Evolutionary conservation across 2,329 filamentous ascomycete genomes (phyloP).

Genomic region (Huntiella bhutanensis): DNA sequence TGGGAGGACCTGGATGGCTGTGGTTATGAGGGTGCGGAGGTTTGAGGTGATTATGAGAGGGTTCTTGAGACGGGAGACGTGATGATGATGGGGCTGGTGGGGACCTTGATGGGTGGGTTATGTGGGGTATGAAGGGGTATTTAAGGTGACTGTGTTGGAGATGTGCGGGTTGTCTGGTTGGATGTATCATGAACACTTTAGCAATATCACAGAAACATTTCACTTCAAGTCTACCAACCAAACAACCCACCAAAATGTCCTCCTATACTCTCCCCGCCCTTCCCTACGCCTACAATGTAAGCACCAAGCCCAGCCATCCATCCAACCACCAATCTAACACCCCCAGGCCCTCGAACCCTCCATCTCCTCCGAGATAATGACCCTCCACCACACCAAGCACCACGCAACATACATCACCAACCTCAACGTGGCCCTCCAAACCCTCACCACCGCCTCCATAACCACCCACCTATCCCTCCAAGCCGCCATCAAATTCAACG

Average conservation of each 20-base stretch:
- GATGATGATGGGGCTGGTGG: neutral
- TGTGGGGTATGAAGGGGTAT: neutral
- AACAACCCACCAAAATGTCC: conserved; percentile 1
- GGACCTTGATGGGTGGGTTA: neutral
- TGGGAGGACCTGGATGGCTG: conserved; percentile 7
- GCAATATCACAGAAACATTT: no score
- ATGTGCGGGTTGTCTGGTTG: no score
- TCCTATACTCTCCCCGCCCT: conserved; percentile 42
- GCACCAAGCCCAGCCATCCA: conserved; percentile 15
- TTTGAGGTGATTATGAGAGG: neutral
- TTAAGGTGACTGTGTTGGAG: no score
- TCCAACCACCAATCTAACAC: neutral
- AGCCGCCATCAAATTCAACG: conserved; percentile 65
- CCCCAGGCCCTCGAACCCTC: conserved; percentile 48
- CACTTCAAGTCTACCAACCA: neutral
- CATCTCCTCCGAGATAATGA: conserved; percentile 65
- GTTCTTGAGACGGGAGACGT: neutral
- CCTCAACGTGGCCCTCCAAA: conserved; percentile 46
- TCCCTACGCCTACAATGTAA: conserved; percentile 52
- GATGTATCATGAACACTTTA: no score
- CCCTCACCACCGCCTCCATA: conserved; percentile 36
- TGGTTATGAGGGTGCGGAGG: neutral
- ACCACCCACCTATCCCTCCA: conserved; percentile 47
- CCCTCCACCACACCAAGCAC: conserved; percentile 62
- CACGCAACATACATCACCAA: conserved; percentile 64